Base-by-base conservation (phyloP, 306 rosid genomes). In the Delonix regia region DNA sequence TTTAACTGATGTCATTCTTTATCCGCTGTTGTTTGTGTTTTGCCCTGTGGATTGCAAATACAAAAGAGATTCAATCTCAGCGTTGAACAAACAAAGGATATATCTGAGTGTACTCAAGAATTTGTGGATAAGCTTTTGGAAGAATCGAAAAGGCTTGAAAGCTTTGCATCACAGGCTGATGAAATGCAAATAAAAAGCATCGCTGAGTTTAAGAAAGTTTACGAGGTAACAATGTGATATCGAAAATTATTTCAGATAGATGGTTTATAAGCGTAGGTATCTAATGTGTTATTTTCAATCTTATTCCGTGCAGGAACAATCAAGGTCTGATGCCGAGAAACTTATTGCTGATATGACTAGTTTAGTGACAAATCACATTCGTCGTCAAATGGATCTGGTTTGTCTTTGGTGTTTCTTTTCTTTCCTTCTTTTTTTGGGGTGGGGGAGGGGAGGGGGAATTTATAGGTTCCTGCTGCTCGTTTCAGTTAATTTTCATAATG, bases 301-400 rank as follows among this genome's bases (percentile, higher is more conserved):
- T 61, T 78, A 45, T 82, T 24, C 18, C 77, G 41, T 69, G 25
- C 92, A 96, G 99, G 99, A 91, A 82, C 94, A 90, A 68, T 88
- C 98, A 25, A 96, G 83, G 85, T 88, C 81, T 9, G 96, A 96
- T 62, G 78, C 96, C 8, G 99, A 93, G 85, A 93, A 91, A 80
- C 97, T 96, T 62, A 88, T 96, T 19, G 90, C 96, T 52, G 90
- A 91, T 77, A 88, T 96, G 80, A 89, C 98, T 38, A 88, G 68
- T 84, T 82, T 96, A 81, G 88, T 93, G 71, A 75, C 97, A 2
- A 56, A 45, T 80, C 97, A 88, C 85, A 89, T 91, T 36, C 87
- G 81, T 48, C 96, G 93, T 49, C 98, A 93, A 80, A 88, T 83
- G 76, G 90, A 96, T 84, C 83, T 96, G 91, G 99, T 95, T 0